Percentiles rank a stretch among this genome's conserved stretches.
Evolutionary conservation across 257 asterid genomes (phyloP).

Genomic region (Misopates orontium): DNA sequence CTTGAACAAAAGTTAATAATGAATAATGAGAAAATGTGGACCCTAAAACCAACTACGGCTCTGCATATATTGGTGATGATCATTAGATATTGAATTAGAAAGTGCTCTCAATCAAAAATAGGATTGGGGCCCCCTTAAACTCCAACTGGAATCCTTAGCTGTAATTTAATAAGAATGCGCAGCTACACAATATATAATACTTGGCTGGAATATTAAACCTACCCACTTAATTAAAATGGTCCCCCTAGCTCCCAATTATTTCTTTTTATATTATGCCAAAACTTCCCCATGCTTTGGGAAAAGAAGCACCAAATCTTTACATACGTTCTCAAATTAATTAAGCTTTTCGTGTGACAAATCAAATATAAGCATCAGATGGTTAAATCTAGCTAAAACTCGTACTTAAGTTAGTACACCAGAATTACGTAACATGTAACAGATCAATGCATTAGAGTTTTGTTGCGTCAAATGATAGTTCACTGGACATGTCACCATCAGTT

Average conservation of each 20-base stretch:
- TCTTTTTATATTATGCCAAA: slow-evolving; percentile 5
- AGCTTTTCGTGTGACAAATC: too few species aligned
- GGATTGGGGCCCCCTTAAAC: slow-evolving; percentile 11
- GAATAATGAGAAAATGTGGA: slow-evolving; percentile 20
- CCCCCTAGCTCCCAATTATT: slow-evolving; percentile 23
- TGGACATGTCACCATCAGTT: too few species aligned
- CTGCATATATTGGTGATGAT: slow-evolving; percentile 29
- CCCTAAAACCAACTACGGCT: slow-evolving; percentile 25
- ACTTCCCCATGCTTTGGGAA: slow-evolving; percentile 25
- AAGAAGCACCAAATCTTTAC: slow-evolving; percentile 19
- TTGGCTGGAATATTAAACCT: slow-evolving; percentile 32
- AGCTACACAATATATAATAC: slow-evolving; percentile 12
- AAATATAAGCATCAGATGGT: too few species aligned
- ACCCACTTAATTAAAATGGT: slow-evolving; percentile 29
- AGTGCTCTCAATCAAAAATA: slow-evolving; percentile 25
- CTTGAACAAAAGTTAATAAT: background rate
- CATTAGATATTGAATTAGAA: slow-evolving; percentile 21
- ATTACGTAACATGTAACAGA: too few species aligned
- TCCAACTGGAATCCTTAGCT: slow-evolving; percentile 40
- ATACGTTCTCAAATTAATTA: background rate
- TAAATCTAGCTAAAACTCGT: too few species aligned
- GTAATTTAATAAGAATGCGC: slow-evolving; percentile 24
- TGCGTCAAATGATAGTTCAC: too few species aligned
- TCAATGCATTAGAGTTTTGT: too few species aligned
- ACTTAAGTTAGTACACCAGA: too few species aligned